Percentiles rank a stretch among this genome's conserved stretches.
These are phyloP conservation scores for Gonium pectorale DNA, from an alignment of 139 green algal species.

Conservation along the genomic window DNA sequence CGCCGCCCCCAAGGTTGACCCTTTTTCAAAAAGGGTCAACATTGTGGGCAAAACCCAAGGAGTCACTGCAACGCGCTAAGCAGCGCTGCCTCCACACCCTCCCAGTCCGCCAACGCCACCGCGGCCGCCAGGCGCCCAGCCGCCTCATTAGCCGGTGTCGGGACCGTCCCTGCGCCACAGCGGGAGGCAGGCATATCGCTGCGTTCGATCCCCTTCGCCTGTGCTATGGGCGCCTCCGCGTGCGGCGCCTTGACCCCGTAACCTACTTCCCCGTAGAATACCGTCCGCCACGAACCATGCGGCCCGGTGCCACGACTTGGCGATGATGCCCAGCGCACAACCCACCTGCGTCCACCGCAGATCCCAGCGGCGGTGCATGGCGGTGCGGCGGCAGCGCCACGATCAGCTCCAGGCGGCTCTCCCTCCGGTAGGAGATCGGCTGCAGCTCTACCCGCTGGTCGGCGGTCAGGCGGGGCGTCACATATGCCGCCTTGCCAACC, in stretches of 20 bases:
- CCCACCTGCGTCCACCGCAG: no score
- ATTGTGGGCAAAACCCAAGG: neutral
- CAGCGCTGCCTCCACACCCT: conserved; percentile 1
- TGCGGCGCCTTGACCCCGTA: no score
- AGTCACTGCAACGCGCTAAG: neutral
- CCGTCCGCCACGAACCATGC: no score
- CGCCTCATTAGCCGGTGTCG: neutral
- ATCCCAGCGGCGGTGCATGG: neutral
- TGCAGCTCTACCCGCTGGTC: neutral
- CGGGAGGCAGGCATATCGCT: no score
- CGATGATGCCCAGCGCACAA: no score
- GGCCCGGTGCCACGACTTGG: no score
- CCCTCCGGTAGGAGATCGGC: conserved; percentile 23
- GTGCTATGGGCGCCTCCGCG: no score
- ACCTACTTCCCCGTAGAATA: no score
- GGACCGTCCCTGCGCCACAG: no score
- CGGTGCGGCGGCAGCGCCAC: neutral
- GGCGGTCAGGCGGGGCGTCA: conserved; percentile 8
- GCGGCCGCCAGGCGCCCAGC: neutral
- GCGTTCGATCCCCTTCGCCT: no score
- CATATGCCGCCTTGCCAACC: conserved; percentile 31
- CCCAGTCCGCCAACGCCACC: neutral
- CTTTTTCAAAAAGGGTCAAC: no score
- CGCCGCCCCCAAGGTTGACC: no score
- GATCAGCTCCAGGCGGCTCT: conserved; percentile 40